phyloP scores from a whole-genome alignment of 495 filamentous ascomycete genomes.

The Aspergillus saccharolyticus region DNA sequence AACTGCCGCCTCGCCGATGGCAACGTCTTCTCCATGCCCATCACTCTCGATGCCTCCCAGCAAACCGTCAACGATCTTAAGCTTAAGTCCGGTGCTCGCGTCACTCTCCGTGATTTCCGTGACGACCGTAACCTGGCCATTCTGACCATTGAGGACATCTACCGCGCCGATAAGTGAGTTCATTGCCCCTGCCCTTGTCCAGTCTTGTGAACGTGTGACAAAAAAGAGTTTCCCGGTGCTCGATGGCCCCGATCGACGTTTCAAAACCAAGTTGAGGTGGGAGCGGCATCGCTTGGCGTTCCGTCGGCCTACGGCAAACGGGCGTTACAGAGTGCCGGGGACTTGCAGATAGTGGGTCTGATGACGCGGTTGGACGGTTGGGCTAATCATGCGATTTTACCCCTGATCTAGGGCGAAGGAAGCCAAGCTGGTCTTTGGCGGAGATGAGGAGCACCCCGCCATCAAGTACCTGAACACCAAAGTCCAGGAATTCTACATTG shows the following conservation, averaged over 20 bases:
- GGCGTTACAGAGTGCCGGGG: slow-evolving; percentile 2
- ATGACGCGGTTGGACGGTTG: slow-evolving; percentile 31
- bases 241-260: not conserved
- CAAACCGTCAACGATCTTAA: slow-evolving; percentile 64
- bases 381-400: slow-evolving; percentile 21
- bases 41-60: slow-evolving; percentile 80
- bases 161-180: slow-evolving; percentile 90
- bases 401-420: slow-evolving; percentile 64
- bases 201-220: slow-evolving; percentile 7
- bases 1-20: slow-evolving; percentile 82
- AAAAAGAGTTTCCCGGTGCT: slow-evolving; percentile 1
- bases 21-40: slow-evolving; percentile 93
- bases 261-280: not conserved
- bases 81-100: slow-evolving; percentile 70
- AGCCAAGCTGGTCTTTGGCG: slow-evolving; percentile 90
- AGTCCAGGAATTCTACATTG: slow-evolving; percentile 83
- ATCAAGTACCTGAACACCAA: slow-evolving; percentile 80
- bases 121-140: slow-evolving; percentile 95
- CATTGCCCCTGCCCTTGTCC: not conserved
- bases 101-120: slow-evolving; percentile 90
- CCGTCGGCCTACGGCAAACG: slow-evolving; percentile 1
- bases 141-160: slow-evolving; percentile 91
- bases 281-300: not conserved
- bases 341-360: slow-evolving; percentile 20
- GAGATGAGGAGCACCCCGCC: slow-evolving; percentile 88